phyloP scores from a whole-genome alignment of 306 rosid genomes.

The Luffa acutangula region DNA sequence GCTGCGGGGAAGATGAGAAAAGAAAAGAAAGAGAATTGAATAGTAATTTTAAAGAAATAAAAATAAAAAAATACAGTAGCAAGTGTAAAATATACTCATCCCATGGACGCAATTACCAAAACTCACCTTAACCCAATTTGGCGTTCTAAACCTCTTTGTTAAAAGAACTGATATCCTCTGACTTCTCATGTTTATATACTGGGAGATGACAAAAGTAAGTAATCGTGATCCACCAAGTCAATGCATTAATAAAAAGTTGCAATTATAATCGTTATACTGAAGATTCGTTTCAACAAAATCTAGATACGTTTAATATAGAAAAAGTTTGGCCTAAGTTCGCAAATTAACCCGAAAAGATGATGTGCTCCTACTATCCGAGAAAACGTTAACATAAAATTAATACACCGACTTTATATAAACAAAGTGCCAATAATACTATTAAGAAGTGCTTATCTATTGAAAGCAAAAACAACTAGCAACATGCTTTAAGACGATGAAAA shows the following conservation, averaged over 20 bases:
- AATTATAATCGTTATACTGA: not conserved
- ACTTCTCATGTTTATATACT: conserved; percentile 78
- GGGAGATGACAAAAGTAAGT: conserved; percentile 17
- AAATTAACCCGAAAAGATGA: not conserved
- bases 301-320: not conserved
- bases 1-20: conserved; percentile 40
- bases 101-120: conserved; percentile 7
- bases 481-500: not conserved
- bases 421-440: not conserved
- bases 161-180: conserved; percentile 72
- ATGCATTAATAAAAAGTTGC: not conserved
- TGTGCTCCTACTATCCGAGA: not conserved
- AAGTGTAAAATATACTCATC: not conserved
- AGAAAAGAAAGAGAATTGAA: conserved; percentile 1
- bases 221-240: not conserved
- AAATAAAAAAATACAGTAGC: too few species aligned
- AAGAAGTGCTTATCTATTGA: not conserved
- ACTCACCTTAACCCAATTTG: conserved; percentile 88
- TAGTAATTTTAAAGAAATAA: not conserved
- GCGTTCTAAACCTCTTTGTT: conserved; percentile 81
- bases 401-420: not conserved
- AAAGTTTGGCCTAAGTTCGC: not conserved
- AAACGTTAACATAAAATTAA: not conserved
- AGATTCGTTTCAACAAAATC: not conserved
- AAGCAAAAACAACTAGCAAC: not conserved